Evolutionary conservation across 495 filamentous ascomycete species (phyloP).

Genomic region (Trichoderma gamsii): DNA sequence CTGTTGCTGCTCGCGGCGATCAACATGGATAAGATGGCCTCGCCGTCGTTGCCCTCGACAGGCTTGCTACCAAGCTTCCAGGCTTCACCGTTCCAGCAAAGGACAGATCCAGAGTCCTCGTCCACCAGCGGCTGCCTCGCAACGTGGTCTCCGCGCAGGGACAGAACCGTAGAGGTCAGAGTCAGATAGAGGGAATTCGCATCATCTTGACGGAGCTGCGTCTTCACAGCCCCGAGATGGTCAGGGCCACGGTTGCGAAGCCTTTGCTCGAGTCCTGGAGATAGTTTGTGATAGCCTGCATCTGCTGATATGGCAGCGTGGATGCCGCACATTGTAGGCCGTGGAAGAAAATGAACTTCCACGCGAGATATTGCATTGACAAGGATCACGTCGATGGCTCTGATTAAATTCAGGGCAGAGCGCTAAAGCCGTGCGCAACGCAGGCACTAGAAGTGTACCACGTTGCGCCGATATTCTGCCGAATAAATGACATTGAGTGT

Average conservation of each 20-base stretch:
- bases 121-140: conserved; percentile 69
- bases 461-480: no score
- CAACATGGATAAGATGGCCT: conserved; percentile 61
- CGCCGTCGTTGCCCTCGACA: conserved; percentile 69
- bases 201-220: conserved; percentile 19
- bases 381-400: background rate
- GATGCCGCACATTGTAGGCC: conserved; percentile 43
- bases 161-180: conserved; percentile 78
- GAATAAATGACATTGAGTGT: no score
- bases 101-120: conserved; percentile 52
- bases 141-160: conserved; percentile 68
- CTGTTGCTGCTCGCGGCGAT: conserved; percentile 33
- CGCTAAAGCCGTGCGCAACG: no score
- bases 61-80: conserved; percentile 62
- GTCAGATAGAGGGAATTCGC: conserved; percentile 38
- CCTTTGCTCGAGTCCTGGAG: conserved; percentile 27
- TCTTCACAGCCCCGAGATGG: conserved; percentile 38
- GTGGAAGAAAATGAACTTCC: background rate
- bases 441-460: no score
- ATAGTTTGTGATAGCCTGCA: conserved; percentile 20
- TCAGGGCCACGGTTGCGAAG: conserved; percentile 47
- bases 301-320: conserved; percentile 31
- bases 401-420: background rate
- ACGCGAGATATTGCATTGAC: background rate
- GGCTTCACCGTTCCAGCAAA: conserved; percentile 99